Evolutionary conservation across 345 rosid species (phyloP), one percentile per base, ranked within the genome.

Genomic region (Draba incana): DNA sequence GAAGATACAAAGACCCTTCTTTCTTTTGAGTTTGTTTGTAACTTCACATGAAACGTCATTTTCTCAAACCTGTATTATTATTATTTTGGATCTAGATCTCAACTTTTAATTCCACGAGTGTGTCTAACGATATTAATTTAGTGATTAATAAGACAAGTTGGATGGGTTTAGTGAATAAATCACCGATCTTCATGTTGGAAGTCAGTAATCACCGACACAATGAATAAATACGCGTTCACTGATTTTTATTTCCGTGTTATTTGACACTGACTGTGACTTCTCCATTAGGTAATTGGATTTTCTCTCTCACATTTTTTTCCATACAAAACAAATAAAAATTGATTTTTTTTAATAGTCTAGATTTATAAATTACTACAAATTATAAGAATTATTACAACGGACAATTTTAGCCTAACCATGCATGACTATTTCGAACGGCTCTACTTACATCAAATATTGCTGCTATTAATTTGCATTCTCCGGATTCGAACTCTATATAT

Each of bases 1-100:
- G 71, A 80, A 86, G 81, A 82, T 83, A 81, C 81, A 72, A 72
- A 65, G 77, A 72, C 66, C 69, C 78, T 75, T 68, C 74, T 62
- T 68, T 68, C 63, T 6, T 65, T 65, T 66, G 62, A 66, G 56
- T 38, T 31, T 27, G 50, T 27, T 60, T 11, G 33, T 59, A 11
- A 50, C 51, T 51, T 59, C 50, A 42, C 38, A 1, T 60, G 43
- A 43, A 43, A 42, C n/a, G 4, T 50, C 13, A 45, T 46, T 20
- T n/a, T 42, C 5, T 4, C 14, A 1, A 33, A 16, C 10, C 20
- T 61, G 38, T 61, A 15, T n/a, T 9, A 48, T 13, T 3, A 7
- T 12, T 27, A 46, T 46, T 10, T 39, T 15, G 41, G 74, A 69
- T 69, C 60, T 69, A 53, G 67, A 45, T 62, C 30, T 62, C 2